Evolutionary conservation across 345 rosid species (phyloP), one percentile per base, ranked within the genome.

Genomic region (Euphorbia peplus): DNA sequence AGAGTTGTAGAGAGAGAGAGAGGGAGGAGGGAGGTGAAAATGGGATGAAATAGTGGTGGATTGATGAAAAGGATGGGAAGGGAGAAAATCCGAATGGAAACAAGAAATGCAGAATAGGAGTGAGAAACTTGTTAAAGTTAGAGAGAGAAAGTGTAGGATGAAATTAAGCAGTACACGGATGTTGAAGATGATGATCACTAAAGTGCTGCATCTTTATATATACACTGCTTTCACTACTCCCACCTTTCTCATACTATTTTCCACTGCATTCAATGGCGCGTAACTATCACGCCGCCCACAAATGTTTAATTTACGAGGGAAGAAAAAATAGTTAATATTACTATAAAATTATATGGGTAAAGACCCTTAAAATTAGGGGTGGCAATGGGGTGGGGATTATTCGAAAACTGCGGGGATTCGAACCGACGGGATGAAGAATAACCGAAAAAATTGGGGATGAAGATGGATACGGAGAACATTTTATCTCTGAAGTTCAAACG

Each of bases 61-160:
- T 9, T 19, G 64, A 57, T 71, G 74, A 73, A 79, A 78, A 76
- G 59, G 73, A 68, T 63, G 0, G 48, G 68, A 69, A 52, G 60
- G 44, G 22, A 19, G n/a, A 70, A 60, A 73, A 69, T 73, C 71
- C 79, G 82, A 70, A 79, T 74, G 68, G 66, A 67, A 83, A 83
- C 88, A 84, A 86, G 83, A 79, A 81, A 63, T 83, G 87, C 88
- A 84, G 84, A 70, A 30, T 80, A 80, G 74, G 83, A 80, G 30
- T 69, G 83, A 76, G 80, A 65, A 59, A 60, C 47, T 44, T 8
- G 4, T 4, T n/a, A 65, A 26, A 12, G 51, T 26, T 32, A 26
- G 66, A 51, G 28, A 47, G 52, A 30, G 26, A 73, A 30, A 69
- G 65, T 60, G 5, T 22, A 1, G 62, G 15, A 1, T n/a, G 73